Conservation (phyloP, 176 grass and related monocot genomes). For the Dactylis glomerata region DNA sequence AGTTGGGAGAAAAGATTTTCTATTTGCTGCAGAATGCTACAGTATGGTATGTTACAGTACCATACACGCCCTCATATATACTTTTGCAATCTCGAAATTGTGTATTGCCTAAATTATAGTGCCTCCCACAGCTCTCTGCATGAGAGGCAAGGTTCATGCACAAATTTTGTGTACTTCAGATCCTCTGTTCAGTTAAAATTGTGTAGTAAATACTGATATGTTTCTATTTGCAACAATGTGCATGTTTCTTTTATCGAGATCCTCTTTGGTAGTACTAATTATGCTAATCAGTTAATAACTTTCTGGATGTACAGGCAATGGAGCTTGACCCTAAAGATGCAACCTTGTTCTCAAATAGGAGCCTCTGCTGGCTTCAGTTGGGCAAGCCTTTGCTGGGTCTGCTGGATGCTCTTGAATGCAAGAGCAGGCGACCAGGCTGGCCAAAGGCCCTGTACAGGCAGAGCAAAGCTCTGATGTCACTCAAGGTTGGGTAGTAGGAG, state of each 20-base stretch:
- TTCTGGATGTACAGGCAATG: constrained; percentile 27
- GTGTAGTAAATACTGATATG: too few relatives aligned
- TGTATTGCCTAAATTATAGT: neutral
- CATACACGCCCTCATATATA: too few relatives aligned
- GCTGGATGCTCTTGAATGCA: constrained; percentile 33
- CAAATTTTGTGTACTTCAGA: too few relatives aligned
- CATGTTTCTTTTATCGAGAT: neutral
- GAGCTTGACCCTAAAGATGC: constrained; percentile 31
- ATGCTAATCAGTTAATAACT: neutral
- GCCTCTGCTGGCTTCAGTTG: constrained; percentile 23
- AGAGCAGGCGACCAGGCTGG: constrained; percentile 28
- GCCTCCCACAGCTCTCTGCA: neutral
- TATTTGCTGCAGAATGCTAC: constrained; percentile 32
- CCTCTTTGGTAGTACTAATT: neutral
- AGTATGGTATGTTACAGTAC: constrained; percentile 21
- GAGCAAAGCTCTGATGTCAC: constrained; percentile 17
- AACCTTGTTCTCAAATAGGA: constrained; percentile 17
- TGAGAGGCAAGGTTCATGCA: neutral
- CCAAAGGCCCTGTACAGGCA: constrained; percentile 33
- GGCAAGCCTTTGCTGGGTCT: constrained; percentile 2
- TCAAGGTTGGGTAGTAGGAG: constrained; percentile 3
- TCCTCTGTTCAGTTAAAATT: too few relatives aligned
- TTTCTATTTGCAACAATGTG: neutral
- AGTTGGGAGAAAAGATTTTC: constrained; percentile 26
- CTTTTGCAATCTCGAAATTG: neutral